Base-by-base conservation (phyloP, 2,329 filamentous ascomycete species). In the Fusarium kyushuense region DNA sequence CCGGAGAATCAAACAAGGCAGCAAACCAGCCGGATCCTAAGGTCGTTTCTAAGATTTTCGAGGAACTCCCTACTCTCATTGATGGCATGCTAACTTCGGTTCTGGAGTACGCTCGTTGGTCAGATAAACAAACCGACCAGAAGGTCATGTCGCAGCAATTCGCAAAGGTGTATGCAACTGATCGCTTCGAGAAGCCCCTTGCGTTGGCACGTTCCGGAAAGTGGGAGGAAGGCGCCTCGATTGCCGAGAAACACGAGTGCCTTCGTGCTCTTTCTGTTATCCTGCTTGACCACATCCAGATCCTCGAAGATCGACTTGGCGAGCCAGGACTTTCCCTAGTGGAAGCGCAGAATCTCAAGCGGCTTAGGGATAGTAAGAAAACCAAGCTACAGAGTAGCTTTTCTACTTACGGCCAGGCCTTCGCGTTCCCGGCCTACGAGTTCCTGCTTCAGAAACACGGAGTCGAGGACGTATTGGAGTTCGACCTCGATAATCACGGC, bases 401-500 rank as follows among this genome's bases (percentile, higher is more conserved):
- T 73, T 82, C 84, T n/a, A 83, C 80, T 27, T 92, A 91, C 69
- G 88, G 88, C 17, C 83, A 89, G 65, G 80, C 82, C 1, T 94
- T 92, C 77, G 89, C 91, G 5, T 89, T 90, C 71, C 91, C 93
- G 1, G 92, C 93, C 65, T 98, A 97, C 77, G 87, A 92, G 58
- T 90, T 90, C 66, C 84, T 95, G 55, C 90, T 97, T 54, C 83
- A 87, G 33, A 86, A 87, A 72, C 86, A 87, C 56, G 86, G 91
- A 45, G 84, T 92, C 42, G 84, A 89, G 69, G 84, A 86, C 3
- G 84, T 97, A 29, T 84, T 99, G 54, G 86, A 89, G 72, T 92
- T 92, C 61, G 84, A 90, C 27, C 81, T 89, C 57, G 91, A 94
- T 73, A 89, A 89, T 69, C 81, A 87, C 51, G 81, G 82, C n/a